Evolutionary conservation across 306 rosid species (phyloP).

Genomic region (Rosa lucieae): DNA sequence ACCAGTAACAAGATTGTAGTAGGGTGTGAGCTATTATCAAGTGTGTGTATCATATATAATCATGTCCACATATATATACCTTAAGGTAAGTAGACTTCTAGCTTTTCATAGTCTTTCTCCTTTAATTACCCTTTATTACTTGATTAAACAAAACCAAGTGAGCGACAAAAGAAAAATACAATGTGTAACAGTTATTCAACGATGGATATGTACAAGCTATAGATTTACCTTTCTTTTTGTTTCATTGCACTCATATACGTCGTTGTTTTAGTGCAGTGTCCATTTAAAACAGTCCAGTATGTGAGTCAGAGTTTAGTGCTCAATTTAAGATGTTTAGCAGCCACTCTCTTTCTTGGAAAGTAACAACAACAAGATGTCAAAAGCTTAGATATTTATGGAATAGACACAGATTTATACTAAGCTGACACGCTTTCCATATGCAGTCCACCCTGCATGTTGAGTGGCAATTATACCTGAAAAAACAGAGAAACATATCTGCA

Average conservation of each 20-base stretch:
- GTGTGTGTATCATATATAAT: neutral
- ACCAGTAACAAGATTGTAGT: neutral
- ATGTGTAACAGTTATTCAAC: too few relatives aligned
- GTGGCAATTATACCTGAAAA: neutral
- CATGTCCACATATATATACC: too few relatives aligned
- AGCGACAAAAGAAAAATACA: too few relatives aligned
- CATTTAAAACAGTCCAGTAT: neutral
- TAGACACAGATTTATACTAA: neutral
- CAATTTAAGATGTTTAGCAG: neutral
- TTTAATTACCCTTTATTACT: too few relatives aligned
- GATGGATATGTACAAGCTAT: too few relatives aligned
- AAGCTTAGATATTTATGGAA: neutral
- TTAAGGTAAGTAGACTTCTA: too few relatives aligned
- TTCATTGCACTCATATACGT: neutral
- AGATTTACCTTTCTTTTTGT: neutral
- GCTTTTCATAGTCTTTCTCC: too few relatives aligned
- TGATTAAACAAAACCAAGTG: too few relatives aligned
- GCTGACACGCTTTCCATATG: neutral
- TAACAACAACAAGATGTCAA: neutral
- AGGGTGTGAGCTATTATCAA: neutral
- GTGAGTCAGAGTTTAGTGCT: neutral
- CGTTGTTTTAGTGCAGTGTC: neutral
- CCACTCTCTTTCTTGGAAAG: neutral
- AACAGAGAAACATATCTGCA: neutral
- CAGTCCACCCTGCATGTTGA: neutral